Percentiles rank a stretch among this genome's conserved stretches.
Evolutionary conservation across 1,139 yeast genomes (phyloP).

Genomic region (Suhomyces terraborum): DNA sequence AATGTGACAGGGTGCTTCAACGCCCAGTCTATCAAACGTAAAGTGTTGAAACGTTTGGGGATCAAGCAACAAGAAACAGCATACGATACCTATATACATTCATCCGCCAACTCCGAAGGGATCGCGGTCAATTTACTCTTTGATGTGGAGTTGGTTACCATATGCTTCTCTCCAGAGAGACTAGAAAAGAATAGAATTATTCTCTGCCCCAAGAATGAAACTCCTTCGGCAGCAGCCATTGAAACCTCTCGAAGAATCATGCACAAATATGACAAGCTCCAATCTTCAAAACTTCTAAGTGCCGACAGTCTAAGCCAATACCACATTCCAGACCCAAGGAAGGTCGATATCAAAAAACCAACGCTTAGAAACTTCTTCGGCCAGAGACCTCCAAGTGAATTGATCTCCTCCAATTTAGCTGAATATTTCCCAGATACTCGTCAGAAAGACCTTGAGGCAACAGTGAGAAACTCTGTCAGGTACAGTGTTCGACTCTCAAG

Average conservation of each 20-base stretch:
- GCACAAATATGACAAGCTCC: conserved; percentile 37
- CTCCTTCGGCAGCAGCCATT: conserved; percentile 69
- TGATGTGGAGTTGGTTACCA: conserved; percentile 80
- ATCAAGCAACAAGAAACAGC: conserved; percentile 39
- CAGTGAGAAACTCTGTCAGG: conserved; percentile 81
- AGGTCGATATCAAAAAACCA: conserved; percentile 16
- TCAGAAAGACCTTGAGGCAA: conserved; percentile 69
- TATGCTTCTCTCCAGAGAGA: conserved; percentile 75
- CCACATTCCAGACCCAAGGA: conserved; percentile 28
- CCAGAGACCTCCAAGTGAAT: conserved; percentile 91
- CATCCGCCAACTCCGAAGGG: conserved; percentile 7
- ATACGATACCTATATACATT: conserved; percentile 48
- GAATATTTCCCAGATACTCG: conserved; percentile 91
- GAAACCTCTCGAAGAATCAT: conserved; percentile 56
- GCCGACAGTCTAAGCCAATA: conserved; percentile 25
- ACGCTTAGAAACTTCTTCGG: conserved; percentile 66
- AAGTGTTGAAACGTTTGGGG: conserved; percentile 65
- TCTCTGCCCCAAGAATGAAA: conserved; percentile 62
- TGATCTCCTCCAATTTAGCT: conserved; percentile 84
- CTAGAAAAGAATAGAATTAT: conserved; percentile 73
- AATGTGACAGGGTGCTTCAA: conserved; percentile 80
- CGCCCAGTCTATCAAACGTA: conserved; percentile 75
- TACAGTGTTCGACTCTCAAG: conserved; percentile 65
- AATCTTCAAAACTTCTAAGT: conserved; percentile 17
- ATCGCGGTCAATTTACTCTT: conserved; percentile 51